phyloP scores from a whole-genome alignment of 345 rosid species.

The Hibiscus trionum region DNA sequence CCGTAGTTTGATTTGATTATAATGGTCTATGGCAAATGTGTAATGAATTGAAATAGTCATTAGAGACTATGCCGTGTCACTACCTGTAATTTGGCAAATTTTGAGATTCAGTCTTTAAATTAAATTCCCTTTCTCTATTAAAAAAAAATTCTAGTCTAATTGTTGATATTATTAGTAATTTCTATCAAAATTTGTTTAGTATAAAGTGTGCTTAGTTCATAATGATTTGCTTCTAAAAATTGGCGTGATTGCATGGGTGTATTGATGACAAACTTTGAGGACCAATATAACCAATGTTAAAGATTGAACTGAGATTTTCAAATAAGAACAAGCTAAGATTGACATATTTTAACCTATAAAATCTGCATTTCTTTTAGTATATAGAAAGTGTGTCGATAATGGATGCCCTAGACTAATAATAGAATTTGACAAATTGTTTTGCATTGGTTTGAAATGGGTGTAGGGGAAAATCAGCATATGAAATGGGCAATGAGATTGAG shows the following conservation, averaged over 20 bases:
- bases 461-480: conserved; percentile 89
- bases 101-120: neutral
- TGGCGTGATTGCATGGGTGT: too few relatives aligned
- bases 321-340: too few relatives aligned
- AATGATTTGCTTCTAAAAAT: neutral
- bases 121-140: neutral
- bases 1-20: neutral
- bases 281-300: too few relatives aligned
- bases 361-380: neutral
- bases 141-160: neutral
- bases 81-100: neutral
- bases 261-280: too few relatives aligned
- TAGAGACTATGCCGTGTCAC: neutral
- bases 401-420: neutral
- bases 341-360: neutral
- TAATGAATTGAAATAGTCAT: neutral
- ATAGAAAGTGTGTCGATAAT: neutral
- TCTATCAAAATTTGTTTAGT: too few relatives aligned
- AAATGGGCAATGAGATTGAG: conserved; percentile 87
- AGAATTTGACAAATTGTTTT: neutral
- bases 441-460: conserved; percentile 16
- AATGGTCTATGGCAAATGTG: neutral
- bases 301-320: too few relatives aligned
- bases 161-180: too few relatives aligned
- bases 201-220: too few relatives aligned